phyloP scores from a whole-genome alignment of 352 stramenopile genomes.

The Pythium aristosporum region DNA sequence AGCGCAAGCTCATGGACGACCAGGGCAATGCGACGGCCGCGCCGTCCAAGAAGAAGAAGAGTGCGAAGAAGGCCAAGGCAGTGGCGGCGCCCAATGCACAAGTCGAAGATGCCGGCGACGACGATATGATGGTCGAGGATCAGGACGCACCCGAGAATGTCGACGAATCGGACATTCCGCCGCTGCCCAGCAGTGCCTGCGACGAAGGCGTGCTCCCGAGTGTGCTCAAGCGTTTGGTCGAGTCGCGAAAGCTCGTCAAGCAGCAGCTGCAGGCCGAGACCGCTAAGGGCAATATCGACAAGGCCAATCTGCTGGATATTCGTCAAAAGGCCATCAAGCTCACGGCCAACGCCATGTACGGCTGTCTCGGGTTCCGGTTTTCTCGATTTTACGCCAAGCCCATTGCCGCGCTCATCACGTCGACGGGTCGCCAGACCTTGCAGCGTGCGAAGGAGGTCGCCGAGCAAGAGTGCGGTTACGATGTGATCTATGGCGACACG shows the following conservation, averaged over 20 bases:
- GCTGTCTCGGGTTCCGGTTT: slow-evolving; percentile 98
- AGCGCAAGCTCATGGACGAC: slow-evolving; percentile 77
- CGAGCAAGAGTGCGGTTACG: slow-evolving; percentile 95
- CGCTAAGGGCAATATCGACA: slow-evolving; percentile 83
- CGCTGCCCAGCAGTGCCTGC: slow-evolving; percentile 66
- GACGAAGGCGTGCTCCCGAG: slow-evolving; percentile 93
- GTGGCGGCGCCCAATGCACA: slow-evolving; percentile 47
- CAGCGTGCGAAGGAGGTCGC: slow-evolving; percentile 97
- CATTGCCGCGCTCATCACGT: slow-evolving; percentile 99
- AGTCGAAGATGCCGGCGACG: slow-evolving; percentile 63
- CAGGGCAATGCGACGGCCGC: slow-evolving; percentile 27
- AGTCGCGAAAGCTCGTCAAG: slow-evolving; percentile 98
- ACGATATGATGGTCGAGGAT: slow-evolving; percentile 79
- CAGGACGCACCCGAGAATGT: slow-evolving; percentile 54
- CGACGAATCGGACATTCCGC: slow-evolving; percentile 85
- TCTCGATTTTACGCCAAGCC: slow-evolving; percentile 98
- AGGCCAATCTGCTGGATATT: slow-evolving; percentile 95
- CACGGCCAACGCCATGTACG: slow-evolving; percentile 99
- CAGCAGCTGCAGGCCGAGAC: slow-evolving; percentile 95
- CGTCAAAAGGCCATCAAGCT: slow-evolving; percentile 99
- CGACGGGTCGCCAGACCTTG: slow-evolving; percentile 97
- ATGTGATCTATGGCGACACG: slow-evolving; percentile 99
- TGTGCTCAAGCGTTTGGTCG: slow-evolving; percentile 97
- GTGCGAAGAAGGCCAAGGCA: slow-evolving; percentile 38
- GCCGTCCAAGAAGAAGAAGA: slow-evolving; percentile 14